A percentile compares a stretch with the other conserved stretches of the same genome.
These are phyloP conservation scores for Blepharisma stoltei DNA, from an alignment of 73 alveolate genomes.

Conservation along the genomic window DNA sequence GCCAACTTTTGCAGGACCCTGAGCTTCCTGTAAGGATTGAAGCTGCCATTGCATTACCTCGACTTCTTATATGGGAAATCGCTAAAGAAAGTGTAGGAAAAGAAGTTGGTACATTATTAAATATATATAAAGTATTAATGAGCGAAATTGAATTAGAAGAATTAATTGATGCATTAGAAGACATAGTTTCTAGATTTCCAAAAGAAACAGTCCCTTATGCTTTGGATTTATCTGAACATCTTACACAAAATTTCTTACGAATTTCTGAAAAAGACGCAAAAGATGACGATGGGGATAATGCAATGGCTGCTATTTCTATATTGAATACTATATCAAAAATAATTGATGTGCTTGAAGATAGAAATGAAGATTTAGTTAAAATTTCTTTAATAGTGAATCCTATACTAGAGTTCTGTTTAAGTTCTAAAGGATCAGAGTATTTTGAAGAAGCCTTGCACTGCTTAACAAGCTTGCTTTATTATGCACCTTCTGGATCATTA, in stretches of 20 bases:
- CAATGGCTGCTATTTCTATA: background rate
- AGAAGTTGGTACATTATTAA: slow-evolving; percentile 38
- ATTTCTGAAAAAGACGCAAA: background rate
- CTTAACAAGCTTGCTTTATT: background rate
- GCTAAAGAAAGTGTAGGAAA: slow-evolving; percentile 43
- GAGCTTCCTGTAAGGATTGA: slow-evolving; percentile 58
- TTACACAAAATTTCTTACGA: slow-evolving; percentile 25
- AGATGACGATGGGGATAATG: slow-evolving; percentile 1
- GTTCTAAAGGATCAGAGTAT: background rate
- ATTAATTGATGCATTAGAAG: slow-evolving; percentile 61
- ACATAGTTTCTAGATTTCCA: slow-evolving; percentile 47
- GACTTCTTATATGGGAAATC: slow-evolving; percentile 38
- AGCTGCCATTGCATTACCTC: slow-evolving; percentile 56
- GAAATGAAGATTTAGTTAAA: background rate
- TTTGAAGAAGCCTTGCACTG: background rate
- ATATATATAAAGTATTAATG: slow-evolving; percentile 44
- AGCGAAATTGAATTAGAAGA: slow-evolving; percentile 65
- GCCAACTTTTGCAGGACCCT: slow-evolving; percentile 37
- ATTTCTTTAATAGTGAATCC: background rate
- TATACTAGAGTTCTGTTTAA: background rate
- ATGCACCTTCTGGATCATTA: background rate
- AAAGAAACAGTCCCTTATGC: slow-evolving; percentile 63
- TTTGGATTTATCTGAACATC: slow-evolving; percentile 38
- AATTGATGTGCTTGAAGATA: background rate
- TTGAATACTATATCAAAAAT: background rate